A percentile compares a stretch with the other conserved stretches of the same genome.
Evolutionary conservation across 345 rosid species (phyloP).

Genomic region (Brassica nigra): DNA sequence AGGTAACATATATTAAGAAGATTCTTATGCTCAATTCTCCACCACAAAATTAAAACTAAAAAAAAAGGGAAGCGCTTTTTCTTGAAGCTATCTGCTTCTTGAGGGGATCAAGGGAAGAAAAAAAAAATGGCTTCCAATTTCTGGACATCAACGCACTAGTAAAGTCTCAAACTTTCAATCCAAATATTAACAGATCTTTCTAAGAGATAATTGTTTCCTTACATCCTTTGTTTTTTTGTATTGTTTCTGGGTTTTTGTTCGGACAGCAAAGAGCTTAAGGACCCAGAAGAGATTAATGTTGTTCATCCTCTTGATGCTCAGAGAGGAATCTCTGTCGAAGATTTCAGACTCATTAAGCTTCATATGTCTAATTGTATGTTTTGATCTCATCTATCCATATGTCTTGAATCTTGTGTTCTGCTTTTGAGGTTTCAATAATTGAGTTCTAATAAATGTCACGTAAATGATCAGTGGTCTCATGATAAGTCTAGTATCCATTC

Average conservation of each 20-base stretch:
- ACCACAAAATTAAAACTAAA: conserved; percentile 17
- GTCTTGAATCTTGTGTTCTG: background rate
- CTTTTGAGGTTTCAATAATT: no score
- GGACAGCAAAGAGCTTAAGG: conserved; percentile 80
- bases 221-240: background rate
- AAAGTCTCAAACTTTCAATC: conserved; percentile 26
- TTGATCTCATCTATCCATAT: background rate
- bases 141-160: conserved; percentile 92
- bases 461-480: background rate
- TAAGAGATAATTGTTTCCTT: background rate
- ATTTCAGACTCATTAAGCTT: conserved; percentile 82
- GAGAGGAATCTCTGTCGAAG: conserved; percentile 80
- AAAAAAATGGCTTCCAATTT: conserved; percentile 82
- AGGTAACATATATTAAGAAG: background rate
- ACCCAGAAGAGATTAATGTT: conserved; percentile 81
- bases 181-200: background rate
- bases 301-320: conserved; percentile 73
- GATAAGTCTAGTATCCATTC: background rate
- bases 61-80: background rate
- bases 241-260: background rate
- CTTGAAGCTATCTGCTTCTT: background rate
- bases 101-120: background rate
- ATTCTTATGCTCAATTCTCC: background rate
- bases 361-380: conserved; percentile 80
- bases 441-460: background rate